Evolutionary conservation across 495 filamentous ascomycete species (phyloP).

Genomic region (Saxophila tyrrhenica): DNA sequence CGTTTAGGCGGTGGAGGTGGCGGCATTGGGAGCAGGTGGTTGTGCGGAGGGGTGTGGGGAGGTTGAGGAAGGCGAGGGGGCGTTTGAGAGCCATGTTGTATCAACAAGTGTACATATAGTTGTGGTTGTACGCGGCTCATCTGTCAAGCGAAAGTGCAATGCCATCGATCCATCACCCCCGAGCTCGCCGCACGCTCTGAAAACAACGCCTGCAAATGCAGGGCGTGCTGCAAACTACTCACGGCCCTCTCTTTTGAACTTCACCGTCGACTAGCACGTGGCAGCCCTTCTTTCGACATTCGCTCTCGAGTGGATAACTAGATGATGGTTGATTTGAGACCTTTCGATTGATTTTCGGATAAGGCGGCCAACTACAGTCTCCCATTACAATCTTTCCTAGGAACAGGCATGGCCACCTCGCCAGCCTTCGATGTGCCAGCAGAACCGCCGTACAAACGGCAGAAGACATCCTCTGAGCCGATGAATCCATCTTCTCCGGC

Average conservation of each 20-base stretch:
- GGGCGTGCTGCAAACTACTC: background rate
- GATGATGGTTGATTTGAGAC: no score
- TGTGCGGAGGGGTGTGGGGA: slow-evolving; percentile 5
- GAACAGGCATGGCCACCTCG: slow-evolving; percentile 15
- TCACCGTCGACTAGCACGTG: no score
- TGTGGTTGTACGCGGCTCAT: no score
- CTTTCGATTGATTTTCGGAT: no score
- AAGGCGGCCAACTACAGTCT: no score
- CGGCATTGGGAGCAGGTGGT: slow-evolving; percentile 15
- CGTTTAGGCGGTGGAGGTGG: slow-evolving; percentile 29
- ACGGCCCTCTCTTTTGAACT: background rate
- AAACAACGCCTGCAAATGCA: background rate
- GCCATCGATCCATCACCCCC: background rate
- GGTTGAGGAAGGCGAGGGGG: slow-evolving; percentile 8
- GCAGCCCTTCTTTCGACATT: no score
- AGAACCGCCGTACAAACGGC: slow-evolving; percentile 10
- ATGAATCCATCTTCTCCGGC: background rate
- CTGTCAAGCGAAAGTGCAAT: no score
- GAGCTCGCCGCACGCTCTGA: background rate
- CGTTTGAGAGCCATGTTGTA: slow-evolving; percentile 13
- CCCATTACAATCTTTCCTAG: no score
- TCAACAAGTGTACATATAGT: background rate
- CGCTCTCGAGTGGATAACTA: no score
- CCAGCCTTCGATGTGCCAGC: slow-evolving; percentile 16
- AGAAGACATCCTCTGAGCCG: slow-evolving; percentile 6